Evolutionary conservation across 139 green algal genomes (phyloP).

Genomic region (Chlamydomonas incerta): DNA sequence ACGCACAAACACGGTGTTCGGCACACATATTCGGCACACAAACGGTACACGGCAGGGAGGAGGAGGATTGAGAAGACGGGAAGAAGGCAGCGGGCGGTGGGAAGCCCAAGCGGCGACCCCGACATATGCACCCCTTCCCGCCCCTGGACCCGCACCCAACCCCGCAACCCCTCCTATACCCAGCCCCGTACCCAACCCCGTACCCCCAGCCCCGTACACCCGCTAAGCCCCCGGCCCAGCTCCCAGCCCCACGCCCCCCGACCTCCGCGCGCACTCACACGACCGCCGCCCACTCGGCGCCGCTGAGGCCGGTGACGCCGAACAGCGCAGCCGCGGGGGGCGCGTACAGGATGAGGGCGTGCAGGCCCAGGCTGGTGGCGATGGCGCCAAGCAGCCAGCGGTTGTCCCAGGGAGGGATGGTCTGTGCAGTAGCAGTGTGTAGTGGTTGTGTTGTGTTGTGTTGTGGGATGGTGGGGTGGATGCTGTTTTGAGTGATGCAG

Average conservation of each 20-base stretch:
- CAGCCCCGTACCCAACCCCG: too few species aligned
- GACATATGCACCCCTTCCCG: too few species aligned
- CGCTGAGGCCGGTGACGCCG: constrained; percentile 75
- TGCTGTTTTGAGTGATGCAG: too few species aligned
- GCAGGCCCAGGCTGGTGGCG: constrained; percentile 80
- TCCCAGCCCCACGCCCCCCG: not conserved
- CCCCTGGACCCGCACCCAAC: too few species aligned
- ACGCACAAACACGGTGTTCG: too few species aligned
- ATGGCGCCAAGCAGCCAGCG: constrained; percentile 91
- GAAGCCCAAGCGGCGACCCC: too few species aligned
- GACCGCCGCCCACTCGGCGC: constrained; percentile 87
- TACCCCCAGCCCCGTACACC: too few species aligned
- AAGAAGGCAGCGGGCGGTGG: too few species aligned
- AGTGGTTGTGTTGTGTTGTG: not conserved
- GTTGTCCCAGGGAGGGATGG: constrained; percentile 90
- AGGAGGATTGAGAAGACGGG: too few species aligned
- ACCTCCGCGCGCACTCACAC: constrained; percentile 48
- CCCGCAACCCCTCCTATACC: too few species aligned
- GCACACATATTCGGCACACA: too few species aligned
- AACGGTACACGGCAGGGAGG: not conserved
- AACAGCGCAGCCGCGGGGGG: constrained; percentile 85
- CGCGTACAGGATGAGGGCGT: constrained; percentile 93
- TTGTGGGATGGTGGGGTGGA: not conserved
- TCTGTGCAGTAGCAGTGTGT: constrained; percentile 57
- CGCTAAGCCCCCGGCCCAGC: not conserved